Base-by-base conservation (phyloP, 1,139 yeast genomes). In the Arxiozyma heterogenica region DNA sequence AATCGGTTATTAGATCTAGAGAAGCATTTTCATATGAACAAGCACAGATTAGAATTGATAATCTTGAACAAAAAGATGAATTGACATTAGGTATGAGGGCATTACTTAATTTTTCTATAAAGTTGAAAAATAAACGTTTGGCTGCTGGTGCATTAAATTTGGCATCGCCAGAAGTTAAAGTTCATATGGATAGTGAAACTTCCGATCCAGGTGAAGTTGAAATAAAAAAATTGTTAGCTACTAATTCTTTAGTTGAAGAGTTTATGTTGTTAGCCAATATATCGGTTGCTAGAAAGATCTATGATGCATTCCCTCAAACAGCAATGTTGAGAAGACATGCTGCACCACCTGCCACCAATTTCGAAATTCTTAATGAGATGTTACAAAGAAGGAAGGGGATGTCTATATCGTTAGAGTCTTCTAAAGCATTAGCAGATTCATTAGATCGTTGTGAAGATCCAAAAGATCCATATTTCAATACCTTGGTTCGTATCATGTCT, bases 241-340 rank as follows among this genome's bases (percentile, higher is more conserved):
- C 98, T 1, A 94, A 93, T 68, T 91, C 98, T 4, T 75, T 94
- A 54, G 99, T 94, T 57, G 99, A 94, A 71, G 99, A 94, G 71
- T 94, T 94, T 71, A 94, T 94, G 99, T 79, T 94, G 78, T 77
- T 94, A 62, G 99, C 98, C 53, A 94, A 94, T 67, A 93, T 91
- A 54, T 84, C 96, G 18, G 99, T 94, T 23, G 98, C 98, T 2
- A 79, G 89, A 65, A 89, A 87, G 69, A 93, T 93, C 50, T 88
- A 83, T 69, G 95, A 89, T 56, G 84, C 96, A 1, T 93, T 84
- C 69, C 98, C 98, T 9, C 98, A 94, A 71, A 91, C 97, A 9
- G 98, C 99, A 18, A 90, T 93, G 97, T 76, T 93, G 56, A 86
- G 95, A 81, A 83, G 98, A 66, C 99, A 94, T 70, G 96, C 90